Evolutionary conservation across 441 rosid species (phyloP), one percentile per base, ranked within the genome.

Genomic region (Eutrema salsugineum): DNA sequence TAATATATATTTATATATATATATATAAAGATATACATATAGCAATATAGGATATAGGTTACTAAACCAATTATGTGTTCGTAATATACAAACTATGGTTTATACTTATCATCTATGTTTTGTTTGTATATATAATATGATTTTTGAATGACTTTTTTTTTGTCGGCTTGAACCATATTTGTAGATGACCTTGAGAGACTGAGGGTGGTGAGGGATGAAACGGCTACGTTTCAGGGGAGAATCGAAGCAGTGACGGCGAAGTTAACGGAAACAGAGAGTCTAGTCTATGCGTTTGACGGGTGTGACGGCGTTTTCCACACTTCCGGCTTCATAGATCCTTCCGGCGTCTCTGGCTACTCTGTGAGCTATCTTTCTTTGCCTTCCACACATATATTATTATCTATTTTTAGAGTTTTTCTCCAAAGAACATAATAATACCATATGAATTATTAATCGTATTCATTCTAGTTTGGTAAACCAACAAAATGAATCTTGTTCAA

Each of bases 341-440:
- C 85, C 35, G 94, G 94, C 24, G 81, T 91, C 39, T 88, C 97
- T 35, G 97, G 97, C 22, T 90, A 90, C 77, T 78, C 97, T 4
- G 97, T 90, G 27, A 70, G 88, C 71, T 24, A 51, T 33, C 46
- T 54, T n/a, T 20, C 49, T 12, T 47, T 19, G 19, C 51, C 14
- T 47, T 3, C 51, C 43, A 39, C 43, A 39, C 43, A 14, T 39
- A 2, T 39, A 3, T 1, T 38, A 28, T 24, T 24, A 28, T 32
- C 7, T 32, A 6, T 3, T 24, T 24, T 24, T 24, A 24, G 27
- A 24, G 27, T 24, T 3, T 24, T 4, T 24, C 27, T 24, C 2
- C 3, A 24, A 24, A 24, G 2, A 24, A 24, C 27, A 24, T 24
- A 24, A 24, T 24, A 24, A 0, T 24, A 3, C 27, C 6, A 5